phyloP scores from a whole-genome alignment of 2,329 filamentous ascomycete genomes.

The Pseudogymnoascus sp. region DNA sequence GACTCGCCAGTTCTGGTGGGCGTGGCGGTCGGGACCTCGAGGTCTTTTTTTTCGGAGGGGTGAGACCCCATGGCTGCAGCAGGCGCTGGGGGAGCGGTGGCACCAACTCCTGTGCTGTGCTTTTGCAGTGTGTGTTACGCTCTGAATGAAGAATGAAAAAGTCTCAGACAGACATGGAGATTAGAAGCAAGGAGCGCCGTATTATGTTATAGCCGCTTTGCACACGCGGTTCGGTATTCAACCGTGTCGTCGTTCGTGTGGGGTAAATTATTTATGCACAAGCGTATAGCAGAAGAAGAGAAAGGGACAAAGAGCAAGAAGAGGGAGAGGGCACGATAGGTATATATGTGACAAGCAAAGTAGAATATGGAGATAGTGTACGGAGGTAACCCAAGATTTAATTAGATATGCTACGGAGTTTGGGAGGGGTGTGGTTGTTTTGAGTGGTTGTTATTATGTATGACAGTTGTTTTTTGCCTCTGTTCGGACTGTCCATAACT shows the following conservation, averaged over 20 bases:
- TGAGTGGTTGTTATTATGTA: no score
- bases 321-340: not conserved
- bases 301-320: not conserved
- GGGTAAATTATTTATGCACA: not conserved
- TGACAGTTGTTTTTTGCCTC: not conserved
- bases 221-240: not conserved
- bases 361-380: not conserved
- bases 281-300: not conserved
- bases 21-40: conserved; percentile 14
- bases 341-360: not conserved
- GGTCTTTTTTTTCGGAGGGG: not conserved
- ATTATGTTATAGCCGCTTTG: not conserved
- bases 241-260: not conserved
- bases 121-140: not conserved
- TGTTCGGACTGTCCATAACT: not conserved
- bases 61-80: conserved; percentile 4
- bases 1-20: conserved; percentile 20
- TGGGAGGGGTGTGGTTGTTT: not conserved
- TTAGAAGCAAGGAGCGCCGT: not conserved
- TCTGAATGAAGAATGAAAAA: not conserved
- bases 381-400: not conserved
- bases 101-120: conserved; percentile 1
- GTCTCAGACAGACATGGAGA: not conserved
- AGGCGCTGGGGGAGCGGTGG: not conserved
- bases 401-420: not conserved